Evolutionary conservation across 768 basidiomycete genomes (phyloP), one percentile per base, ranked within the genome.

Genomic region (Collybia sordida): DNA sequence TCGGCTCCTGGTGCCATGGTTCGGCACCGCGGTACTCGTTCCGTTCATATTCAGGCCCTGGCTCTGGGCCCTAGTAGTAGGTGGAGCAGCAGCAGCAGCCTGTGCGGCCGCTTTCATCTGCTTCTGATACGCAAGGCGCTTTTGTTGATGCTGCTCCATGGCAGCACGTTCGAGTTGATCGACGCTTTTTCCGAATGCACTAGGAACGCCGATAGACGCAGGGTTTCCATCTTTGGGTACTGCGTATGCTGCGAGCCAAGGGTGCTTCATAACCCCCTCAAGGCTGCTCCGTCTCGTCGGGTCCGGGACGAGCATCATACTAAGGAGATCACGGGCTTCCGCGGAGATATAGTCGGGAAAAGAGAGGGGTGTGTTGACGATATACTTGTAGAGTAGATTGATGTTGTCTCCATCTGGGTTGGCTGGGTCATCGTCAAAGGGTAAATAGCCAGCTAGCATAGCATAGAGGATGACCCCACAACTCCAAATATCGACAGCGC

Each of bases 391-490:
- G 41, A 99, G 73, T 4, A 98, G 81, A 64, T 98, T 98, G 75
- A 98, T 99, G 73, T 99, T 98, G 73, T 99, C 96, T 51, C 97
- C 97, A 49, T 98, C 97, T 3, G 97, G 97, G 66, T 98, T 99
- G 23, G 86, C 88, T 1, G 97, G 97, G 69, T 99, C 97, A 68
- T 98, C 97, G 69, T 98, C 97, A 69, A 98, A 99, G 19, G 97
- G 97, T n/a, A 97, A 86, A 64, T 96, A 96, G 8, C 93, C 93
- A 1, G 93, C 93, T 15, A 97, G 82, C 93, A 97, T 97, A 51
- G 93, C 94, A 63, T 97, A 97, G 4, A 97, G 78, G 60, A 97
- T 97, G 51, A 97, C 94, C 34, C 93, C 93, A 55, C 93, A 97
- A 27, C 85, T 87, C 93, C 93, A 99, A 63, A 99, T 96, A 61